Conservation (phyloP, 768 basidiomycete species). For the Mrakia hoshinonis region DNA sequence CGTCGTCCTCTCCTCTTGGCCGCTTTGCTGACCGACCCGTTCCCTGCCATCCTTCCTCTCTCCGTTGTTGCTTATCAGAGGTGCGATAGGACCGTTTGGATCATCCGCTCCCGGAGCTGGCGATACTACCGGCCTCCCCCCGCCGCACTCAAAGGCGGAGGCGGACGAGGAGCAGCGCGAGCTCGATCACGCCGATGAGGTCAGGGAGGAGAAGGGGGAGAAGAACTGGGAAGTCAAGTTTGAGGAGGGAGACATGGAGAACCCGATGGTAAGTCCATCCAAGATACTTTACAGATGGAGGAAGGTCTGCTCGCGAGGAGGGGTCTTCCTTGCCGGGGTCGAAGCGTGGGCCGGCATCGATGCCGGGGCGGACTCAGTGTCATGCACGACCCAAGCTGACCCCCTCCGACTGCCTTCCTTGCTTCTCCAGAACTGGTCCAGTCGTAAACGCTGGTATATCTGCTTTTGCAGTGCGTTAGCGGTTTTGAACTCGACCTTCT, state of each 20-base stretch:
- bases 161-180: neutral
- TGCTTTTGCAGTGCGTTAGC: neutral
- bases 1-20: too few species aligned
- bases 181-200: neutral
- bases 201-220: neutral
- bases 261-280: conserved; percentile 5
- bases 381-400: neutral
- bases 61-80: too few species aligned
- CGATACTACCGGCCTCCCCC: neutral
- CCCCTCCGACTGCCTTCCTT: neutral
- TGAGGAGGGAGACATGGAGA: neutral
- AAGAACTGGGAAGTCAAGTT: conserved; percentile 18
- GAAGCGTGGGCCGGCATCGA: too few species aligned
- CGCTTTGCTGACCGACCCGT: too few species aligned
- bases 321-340: too few species aligned
- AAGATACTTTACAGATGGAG: neutral
- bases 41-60: too few species aligned
- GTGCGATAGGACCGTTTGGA: neutral
- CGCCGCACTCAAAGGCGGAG: neutral
- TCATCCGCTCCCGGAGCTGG: neutral
- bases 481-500: conserved; percentile 21
- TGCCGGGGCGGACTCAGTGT: too few species aligned
- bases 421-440: neutral
- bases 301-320: neutral
- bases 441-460: neutral